Percentiles rank a stretch among this genome's conserved stretches.
Conservation (phyloP, 345 rosid genomes). For the Physaria fendleri region DNA sequence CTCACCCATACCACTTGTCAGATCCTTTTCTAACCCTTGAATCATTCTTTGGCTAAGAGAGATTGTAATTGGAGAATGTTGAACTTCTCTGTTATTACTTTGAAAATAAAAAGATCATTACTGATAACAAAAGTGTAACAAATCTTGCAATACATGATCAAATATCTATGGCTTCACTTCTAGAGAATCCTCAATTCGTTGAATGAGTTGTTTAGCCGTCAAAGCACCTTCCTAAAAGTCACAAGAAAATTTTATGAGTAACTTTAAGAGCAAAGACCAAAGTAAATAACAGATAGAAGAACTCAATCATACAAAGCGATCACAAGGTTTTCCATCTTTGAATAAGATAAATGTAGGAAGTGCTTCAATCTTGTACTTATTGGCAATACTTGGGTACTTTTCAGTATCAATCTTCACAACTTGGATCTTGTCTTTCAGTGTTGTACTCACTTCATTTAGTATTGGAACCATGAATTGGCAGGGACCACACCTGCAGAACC, state of each 20-base stretch:
- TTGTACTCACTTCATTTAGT: conserved; percentile 61
- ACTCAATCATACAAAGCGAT: conserved; percentile 77
- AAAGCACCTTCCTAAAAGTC: conserved; percentile 77
- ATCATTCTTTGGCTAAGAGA: too few species aligned
- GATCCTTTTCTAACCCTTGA: conserved; percentile 20
- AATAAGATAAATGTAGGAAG: conserved; percentile 87
- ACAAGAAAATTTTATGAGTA: neutral
- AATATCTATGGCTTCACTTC: conserved; percentile 50
- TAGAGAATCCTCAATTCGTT: conserved; percentile 64
- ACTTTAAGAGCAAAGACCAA: neutral
- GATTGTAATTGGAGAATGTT: too few species aligned
- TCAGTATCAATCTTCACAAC: conserved; percentile 92
- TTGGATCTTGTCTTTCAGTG: conserved; percentile 64
- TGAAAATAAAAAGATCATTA: too few species aligned
- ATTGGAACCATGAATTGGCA: conserved; percentile 89
- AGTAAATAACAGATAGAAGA: neutral
- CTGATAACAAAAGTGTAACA: neutral
- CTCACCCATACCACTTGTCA: conserved; percentile 19
- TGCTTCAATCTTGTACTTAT: conserved; percentile 64
- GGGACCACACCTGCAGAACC: conserved; percentile 79
- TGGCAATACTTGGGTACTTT: conserved; percentile 77
- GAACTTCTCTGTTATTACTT: too few species aligned
- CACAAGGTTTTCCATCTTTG: conserved; percentile 74
- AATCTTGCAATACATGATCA: neutral
- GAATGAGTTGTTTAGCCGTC: conserved; percentile 56